Percentiles rank a stretch among this genome's conserved stretches.
Conservation (phyloP, 2,329 filamentous ascomycete genomes). For the Penicillium sp. region DNA sequence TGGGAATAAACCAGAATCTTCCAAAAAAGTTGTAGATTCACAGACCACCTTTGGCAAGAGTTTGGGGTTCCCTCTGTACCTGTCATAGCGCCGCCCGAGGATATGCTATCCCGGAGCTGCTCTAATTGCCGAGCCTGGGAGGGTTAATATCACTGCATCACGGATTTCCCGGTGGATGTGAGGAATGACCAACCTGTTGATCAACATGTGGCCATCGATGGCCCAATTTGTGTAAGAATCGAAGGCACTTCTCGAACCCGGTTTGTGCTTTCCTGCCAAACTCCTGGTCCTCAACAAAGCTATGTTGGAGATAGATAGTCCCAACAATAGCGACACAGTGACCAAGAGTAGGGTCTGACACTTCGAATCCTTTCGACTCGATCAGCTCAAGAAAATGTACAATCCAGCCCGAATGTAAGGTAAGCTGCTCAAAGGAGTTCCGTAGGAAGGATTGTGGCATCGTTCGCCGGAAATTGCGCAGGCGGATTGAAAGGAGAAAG, state of each 20-base stretch:
- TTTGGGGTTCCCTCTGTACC: constrained; percentile 1
- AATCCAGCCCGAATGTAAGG: constrained; percentile 52
- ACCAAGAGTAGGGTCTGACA: constrained; percentile 47
- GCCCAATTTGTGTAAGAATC: constrained; percentile 38
- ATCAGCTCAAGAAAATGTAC: constrained; percentile 50
- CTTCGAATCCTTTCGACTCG: constrained; percentile 44
- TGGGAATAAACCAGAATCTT: constrained; percentile 42
- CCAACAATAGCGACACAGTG: constrained; percentile 53
- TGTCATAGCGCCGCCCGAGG: constrained; percentile 19
- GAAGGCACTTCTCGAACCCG: constrained; percentile 44
- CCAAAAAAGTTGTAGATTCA: constrained; percentile 41
- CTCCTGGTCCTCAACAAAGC: constrained; percentile 43
- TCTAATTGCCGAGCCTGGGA: constrained; percentile 27
- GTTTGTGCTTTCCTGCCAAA: constrained; percentile 40
- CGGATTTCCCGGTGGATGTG: too few species aligned
- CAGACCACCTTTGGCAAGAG: constrained; percentile 31
- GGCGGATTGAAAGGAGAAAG: constrained; percentile 50
- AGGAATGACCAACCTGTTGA: constrained; percentile 18
- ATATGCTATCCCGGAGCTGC: constrained; percentile 39
- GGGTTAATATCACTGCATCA: not conserved
- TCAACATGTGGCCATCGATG: constrained; percentile 41
- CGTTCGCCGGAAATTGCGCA: constrained; percentile 50
- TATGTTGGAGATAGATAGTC: constrained; percentile 55
- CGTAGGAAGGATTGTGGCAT: constrained; percentile 55
- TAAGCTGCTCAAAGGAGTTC: constrained; percentile 51